Evolutionary conservation across 2,329 filamentous ascomycete genomes (phyloP), one percentile per base, ranked within the genome.

Genomic region (Herpotrichia juniperi): DNA sequence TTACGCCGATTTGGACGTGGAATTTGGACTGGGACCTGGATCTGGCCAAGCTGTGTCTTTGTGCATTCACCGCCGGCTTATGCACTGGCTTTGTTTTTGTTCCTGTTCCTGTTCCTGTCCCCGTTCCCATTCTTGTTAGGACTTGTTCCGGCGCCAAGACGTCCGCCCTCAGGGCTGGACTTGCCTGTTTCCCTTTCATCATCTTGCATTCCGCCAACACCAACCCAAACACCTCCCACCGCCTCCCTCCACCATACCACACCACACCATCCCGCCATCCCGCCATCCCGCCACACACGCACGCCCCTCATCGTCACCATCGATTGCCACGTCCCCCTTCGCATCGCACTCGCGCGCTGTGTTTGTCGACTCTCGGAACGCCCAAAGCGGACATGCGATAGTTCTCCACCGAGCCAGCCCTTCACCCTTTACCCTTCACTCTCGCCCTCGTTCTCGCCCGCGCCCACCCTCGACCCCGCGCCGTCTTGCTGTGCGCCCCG

Each of bases 361-460:
- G 34, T 37, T 6, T 5, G 11, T 37, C 34, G 22, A 37, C 16
- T 37, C 40, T 19, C 22, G 14, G 40, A 10, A 5, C 22, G 40
- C 22, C 26, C 40, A 30, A 43, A 43, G 22, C 40, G 26, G 40
- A 14, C 22, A 43, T 43, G 40, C 22, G n/a, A 30, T 43, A 43
- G 40, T 26, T n/a, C 28, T 45, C 26, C 21, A 26, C 19, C 25
- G 8, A 10, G 24, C 22, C 14, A 28, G 37, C 37, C 22, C 37
- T 40, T 37, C n/a, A 12, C 7, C 37, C 37, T 25, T 43, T n/a
- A 14, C 21, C 19, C 21, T 11, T 43, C 24, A 25, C n/a, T 22
- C 40, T 28, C 40, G 28, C 14, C 42, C 24, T n/a, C 37, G 26
- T 31, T 21, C 21, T 28, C 42, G 5, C n/a, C 42, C 6, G 8